These are phyloP conservation scores for Leishmania aethiopica DNA, from an alignment of 208 protist genomes.

Conservation along the genomic window DNA sequence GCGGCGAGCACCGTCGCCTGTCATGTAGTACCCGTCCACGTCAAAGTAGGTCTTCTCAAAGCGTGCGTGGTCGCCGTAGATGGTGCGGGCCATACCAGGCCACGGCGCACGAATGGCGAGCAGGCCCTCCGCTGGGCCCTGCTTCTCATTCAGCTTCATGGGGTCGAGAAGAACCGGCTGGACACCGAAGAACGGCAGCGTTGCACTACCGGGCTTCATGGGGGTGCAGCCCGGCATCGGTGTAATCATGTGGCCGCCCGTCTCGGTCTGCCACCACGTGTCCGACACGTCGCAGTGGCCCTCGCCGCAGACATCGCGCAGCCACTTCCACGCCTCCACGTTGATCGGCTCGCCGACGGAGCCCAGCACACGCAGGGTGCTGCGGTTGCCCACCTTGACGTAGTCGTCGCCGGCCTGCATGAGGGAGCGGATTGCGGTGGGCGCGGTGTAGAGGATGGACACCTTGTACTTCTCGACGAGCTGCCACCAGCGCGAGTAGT, in stretches of 20 bases:
- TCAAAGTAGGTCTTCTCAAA: constrained; percentile 94
- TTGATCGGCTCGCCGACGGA: constrained; percentile 98
- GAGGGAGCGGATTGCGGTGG: constrained; percentile 93
- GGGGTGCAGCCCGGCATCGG: constrained; percentile 94
- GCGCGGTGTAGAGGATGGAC: constrained; percentile 97
- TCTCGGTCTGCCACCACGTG: constrained; percentile 99
- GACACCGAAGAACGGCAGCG: constrained; percentile 97
- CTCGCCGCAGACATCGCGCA: constrained; percentile 92
- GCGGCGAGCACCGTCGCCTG: constrained; percentile 95
- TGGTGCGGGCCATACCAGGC: constrained; percentile 92
- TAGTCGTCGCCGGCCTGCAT: constrained; percentile 79
- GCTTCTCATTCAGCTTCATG: constrained; percentile 39
- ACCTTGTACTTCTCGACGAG: constrained; percentile 95
- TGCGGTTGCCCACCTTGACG: constrained; percentile 74
- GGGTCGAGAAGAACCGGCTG: constrained; percentile 90
- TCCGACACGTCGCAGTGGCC: constrained; percentile 94
- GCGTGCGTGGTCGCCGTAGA: constrained; percentile 88
- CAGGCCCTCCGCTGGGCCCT: constrained; percentile 80
- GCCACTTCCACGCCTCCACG: constrained; percentile 95
- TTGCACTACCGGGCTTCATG: constrained; percentile 95
- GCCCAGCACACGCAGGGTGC: constrained; percentile 93
- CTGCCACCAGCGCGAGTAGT: constrained; percentile 90
- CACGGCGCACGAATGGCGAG: constrained; percentile 92
- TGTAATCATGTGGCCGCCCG: constrained; percentile 96
- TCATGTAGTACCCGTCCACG: constrained; percentile 95